These are phyloP conservation scores for Eustoma russellianum DNA, from an alignment of 257 asterid species.

Conservation along the genomic window DNA sequence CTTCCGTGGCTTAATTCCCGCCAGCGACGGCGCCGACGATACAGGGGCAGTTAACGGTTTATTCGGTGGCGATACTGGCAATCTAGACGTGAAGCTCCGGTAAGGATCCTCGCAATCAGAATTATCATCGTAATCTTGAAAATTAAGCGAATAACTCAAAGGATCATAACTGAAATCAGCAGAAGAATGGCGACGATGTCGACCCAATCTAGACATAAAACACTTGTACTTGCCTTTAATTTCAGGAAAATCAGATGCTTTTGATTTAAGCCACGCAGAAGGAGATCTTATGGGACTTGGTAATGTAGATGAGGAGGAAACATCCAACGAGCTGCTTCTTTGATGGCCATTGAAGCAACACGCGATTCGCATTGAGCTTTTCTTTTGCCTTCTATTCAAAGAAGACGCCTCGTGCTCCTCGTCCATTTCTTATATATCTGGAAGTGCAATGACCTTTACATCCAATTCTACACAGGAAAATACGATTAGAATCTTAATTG, in stretches of 20 bases:
- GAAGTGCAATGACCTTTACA: no score
- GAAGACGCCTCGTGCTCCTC: conserved; percentile 19
- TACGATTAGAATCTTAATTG: no score
- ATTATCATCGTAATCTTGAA: conserved; percentile 14
- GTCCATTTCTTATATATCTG: conserved; percentile 6
- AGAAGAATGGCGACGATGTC: conserved; percentile 21
- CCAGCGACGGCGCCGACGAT: no score
- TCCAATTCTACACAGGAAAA: no score
- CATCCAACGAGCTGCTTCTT: conserved; percentile 5
- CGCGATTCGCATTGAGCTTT: conserved; percentile 9
- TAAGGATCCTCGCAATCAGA: conserved; percentile 6
- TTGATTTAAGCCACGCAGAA: conserved; percentile 12
- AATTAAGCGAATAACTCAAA: conserved; percentile 29
- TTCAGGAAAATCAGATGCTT: conserved; percentile 1
- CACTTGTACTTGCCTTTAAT: conserved; percentile 8
- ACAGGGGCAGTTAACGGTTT: no score
- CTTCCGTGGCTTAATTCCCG: no score
- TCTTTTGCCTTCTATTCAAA: conserved; percentile 15
- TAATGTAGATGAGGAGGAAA: conserved; percentile 4
- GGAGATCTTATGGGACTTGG: conserved; percentile 18
- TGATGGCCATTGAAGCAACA: conserved; percentile 20
- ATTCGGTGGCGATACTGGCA: conserved; percentile 27
- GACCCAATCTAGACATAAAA: conserved; percentile 11
- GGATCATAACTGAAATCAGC: conserved; percentile 37
- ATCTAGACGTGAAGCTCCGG: conserved; percentile 27